Percentiles rank a stretch among this genome's conserved stretches.
phyloP scores from a whole-genome alignment of 768 basidiomycete genomes.

The Boletus barrowsii region DNA sequence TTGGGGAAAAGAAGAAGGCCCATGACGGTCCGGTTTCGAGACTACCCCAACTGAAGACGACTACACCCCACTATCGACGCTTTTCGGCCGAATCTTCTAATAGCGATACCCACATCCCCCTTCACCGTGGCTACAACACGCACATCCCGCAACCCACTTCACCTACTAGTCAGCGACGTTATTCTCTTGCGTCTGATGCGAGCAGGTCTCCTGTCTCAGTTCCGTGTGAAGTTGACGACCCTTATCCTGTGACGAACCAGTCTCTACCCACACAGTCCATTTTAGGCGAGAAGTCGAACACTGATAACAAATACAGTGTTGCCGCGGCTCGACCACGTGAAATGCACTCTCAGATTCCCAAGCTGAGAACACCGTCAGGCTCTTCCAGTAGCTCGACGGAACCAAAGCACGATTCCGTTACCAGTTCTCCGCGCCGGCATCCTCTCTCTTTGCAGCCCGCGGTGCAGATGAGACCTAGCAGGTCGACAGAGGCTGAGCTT shows the following conservation, averaged over 20 bases:
- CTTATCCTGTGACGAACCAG: neutral
- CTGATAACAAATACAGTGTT: conserved; percentile 1
- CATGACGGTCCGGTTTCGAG: conserved; percentile 33
- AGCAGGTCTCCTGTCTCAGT: conserved; percentile 9
- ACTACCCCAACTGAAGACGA: conserved; percentile 30
- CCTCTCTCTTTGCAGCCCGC: conserved; percentile 6
- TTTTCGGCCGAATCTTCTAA: conserved; percentile 23
- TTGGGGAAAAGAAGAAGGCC: conserved; percentile 48
- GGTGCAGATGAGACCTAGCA: neutral
- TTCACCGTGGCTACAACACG: conserved; percentile 11
- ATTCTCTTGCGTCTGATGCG: conserved; percentile 14
- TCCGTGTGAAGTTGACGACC: conserved; percentile 1
- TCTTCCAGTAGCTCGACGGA: conserved; percentile 26
- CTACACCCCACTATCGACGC: conserved; percentile 17
- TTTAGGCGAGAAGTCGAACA: conserved; percentile 18
- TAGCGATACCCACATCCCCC: conserved; percentile 26
- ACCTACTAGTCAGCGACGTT: conserved; percentile 6
- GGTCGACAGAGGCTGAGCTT: neutral
- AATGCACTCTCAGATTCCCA: conserved; percentile 29
- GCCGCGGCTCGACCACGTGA: conserved; percentile 6
- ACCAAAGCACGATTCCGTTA: conserved; percentile 3
- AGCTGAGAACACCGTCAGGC: conserved; percentile 25
- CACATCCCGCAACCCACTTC: conserved; percentile 13
- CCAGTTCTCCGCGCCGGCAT: conserved; percentile 1
- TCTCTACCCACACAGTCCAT: neutral